Evolutionary conservation across 805 yeast species (phyloP).

Genomic region (Wickerhamomyces subpelliculosus): DNA sequence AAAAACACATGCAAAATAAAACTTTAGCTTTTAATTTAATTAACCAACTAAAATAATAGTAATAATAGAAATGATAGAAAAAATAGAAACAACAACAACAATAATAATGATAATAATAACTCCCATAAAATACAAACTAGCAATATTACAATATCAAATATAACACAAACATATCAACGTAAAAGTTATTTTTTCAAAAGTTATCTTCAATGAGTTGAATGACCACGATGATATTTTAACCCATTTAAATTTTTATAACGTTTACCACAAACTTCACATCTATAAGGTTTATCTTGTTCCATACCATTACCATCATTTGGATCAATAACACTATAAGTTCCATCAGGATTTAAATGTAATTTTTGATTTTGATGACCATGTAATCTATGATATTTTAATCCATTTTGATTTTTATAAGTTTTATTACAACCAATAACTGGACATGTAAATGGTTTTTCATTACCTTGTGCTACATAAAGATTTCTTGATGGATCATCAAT

Average conservation of each 20-base stretch:
- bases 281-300: slow-evolving; percentile 96
- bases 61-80: too few relatives aligned
- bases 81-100: too few relatives aligned
- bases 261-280: slow-evolving; percentile 98
- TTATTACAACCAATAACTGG: slow-evolving; percentile 98
- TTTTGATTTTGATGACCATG: slow-evolving; percentile 98
- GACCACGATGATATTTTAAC: slow-evolving; percentile 94
- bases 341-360: slow-evolving; percentile 84
- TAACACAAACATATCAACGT: too few relatives aligned
- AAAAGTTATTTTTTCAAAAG: neutral
- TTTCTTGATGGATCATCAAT: slow-evolving; percentile 97
- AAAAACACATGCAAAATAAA: too few relatives aligned
- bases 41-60: too few relatives aligned
- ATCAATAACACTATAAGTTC: slow-evolving; percentile 85
- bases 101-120: too few relatives aligned
- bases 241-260: slow-evolving; percentile 95
- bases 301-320: slow-evolving; percentile 92
- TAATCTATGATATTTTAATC: slow-evolving; percentile 87
- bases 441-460: slow-evolving; percentile 91
- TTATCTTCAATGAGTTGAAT: slow-evolving; percentile 71
- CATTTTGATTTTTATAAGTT: slow-evolving; percentile 95
- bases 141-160: too few relatives aligned
- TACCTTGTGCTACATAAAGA: slow-evolving; percentile 87
- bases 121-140: neutral
- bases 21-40: too few relatives aligned